Percentiles rank a stretch among this genome's conserved stretches.
Conservation (phyloP, 345 rosid species). For the Pugionium cornutum region DNA sequence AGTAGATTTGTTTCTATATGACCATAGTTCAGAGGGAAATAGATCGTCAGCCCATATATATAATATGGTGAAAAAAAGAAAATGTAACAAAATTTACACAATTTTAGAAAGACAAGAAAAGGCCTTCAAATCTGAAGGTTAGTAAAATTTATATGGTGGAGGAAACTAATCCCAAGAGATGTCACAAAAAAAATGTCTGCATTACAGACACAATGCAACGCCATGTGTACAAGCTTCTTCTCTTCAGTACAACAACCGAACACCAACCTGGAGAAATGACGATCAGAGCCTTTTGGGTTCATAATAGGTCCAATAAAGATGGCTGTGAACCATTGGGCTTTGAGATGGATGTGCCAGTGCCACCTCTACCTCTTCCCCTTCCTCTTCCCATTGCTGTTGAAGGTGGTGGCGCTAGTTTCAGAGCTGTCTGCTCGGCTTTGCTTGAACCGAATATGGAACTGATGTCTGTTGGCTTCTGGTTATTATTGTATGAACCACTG, state of each 20-base stretch:
- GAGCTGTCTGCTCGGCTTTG: slow-evolving; percentile 59
- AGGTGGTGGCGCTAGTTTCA: slow-evolving; percentile 92
- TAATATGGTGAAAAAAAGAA: not conserved
- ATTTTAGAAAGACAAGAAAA: slow-evolving; percentile 10
- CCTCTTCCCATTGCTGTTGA: slow-evolving; percentile 73
- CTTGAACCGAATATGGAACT: slow-evolving; percentile 70
- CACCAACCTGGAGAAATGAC: not conserved
- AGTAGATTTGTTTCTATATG: too few relatives aligned
- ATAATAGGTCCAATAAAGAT: slow-evolving; percentile 72
- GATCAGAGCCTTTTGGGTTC: slow-evolving; percentile 6
- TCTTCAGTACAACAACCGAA: slow-evolving; percentile 18
- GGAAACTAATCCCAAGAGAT: slow-evolving; percentile 21
- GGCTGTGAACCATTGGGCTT: slow-evolving; percentile 57
- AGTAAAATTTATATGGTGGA: slow-evolving; percentile 23
- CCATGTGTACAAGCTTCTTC: slow-evolving; percentile 5
- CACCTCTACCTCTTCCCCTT: slow-evolving; percentile 62
- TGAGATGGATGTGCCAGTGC: slow-evolving; percentile 39
- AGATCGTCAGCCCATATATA: too few relatives aligned
- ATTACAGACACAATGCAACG: not conserved
- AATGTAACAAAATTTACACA: slow-evolving; percentile 28
- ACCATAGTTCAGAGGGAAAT: too few relatives aligned
- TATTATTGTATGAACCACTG: slow-evolving; percentile 40
- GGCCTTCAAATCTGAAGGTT: slow-evolving; percentile 1
- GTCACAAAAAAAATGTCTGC: not conserved
- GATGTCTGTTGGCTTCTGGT: slow-evolving; percentile 60